These are phyloP conservation scores for Leccinum brunneo-olivaceum DNA, from an alignment of 1,284 basidiomycete species.

Conservation along the genomic window DNA sequence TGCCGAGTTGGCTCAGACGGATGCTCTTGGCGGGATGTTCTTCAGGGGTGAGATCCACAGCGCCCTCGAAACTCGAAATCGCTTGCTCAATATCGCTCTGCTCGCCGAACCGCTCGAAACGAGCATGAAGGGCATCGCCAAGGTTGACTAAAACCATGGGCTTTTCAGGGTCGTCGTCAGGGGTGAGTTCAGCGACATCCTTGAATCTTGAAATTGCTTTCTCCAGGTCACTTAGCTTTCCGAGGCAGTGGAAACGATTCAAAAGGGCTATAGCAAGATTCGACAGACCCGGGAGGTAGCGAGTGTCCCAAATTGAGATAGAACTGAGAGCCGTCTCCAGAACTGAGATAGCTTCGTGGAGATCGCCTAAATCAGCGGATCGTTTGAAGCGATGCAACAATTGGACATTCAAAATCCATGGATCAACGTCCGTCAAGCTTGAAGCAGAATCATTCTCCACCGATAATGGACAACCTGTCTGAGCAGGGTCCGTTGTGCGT, in stretches of 20 bases:
- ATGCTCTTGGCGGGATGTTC: neutral
- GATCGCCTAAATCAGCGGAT: neutral
- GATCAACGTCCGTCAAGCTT: neutral
- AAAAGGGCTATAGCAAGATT: neutral
- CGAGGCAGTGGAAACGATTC: neutral
- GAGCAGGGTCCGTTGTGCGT: too few species aligned
- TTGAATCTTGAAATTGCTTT: neutral
- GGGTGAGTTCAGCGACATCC: neutral
- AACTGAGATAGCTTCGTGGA: constrained; percentile 4
- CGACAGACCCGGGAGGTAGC: neutral
- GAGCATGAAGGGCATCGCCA: neutral
- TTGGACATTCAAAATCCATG: neutral
- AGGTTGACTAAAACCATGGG: neutral
- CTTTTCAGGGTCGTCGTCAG: neutral
- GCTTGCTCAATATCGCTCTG: neutral
- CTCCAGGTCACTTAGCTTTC: neutral
- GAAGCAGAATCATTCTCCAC: neutral
- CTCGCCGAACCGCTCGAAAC: neutral
- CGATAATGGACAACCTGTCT: too few species aligned
- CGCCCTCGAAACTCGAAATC: neutral
- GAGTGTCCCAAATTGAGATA: neutral
- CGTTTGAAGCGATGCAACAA: constrained; percentile 1
- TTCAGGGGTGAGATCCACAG: neutral
- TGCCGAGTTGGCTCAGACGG: neutral
- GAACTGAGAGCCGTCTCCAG: neutral